Conservation (phyloP, 441 rosid genomes). For the Sinapis alba region DNA sequence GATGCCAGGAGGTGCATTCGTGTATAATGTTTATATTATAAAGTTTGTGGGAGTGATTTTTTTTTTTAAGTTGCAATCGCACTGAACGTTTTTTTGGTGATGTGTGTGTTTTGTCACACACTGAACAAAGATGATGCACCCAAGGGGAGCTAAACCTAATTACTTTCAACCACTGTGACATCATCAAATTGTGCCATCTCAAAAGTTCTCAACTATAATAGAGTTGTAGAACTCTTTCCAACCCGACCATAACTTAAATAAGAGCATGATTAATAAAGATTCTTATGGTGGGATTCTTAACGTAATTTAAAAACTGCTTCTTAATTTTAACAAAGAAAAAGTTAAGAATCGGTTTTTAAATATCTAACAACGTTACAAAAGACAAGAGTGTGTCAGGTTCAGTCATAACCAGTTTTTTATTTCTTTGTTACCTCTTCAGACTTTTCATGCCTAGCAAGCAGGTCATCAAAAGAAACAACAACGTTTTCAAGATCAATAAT, state of each 20-base stretch:
- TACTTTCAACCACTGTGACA: background rate
- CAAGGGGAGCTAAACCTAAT: background rate
- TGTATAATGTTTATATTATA: background rate
- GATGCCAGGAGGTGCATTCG: slow-evolving; percentile 6
- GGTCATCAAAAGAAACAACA: background rate
- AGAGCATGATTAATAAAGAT: too few species aligned
- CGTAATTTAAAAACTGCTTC: too few species aligned
- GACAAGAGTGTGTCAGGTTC: background rate
- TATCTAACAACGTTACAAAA: background rate
- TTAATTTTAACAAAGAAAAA: too few species aligned
- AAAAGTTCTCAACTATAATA: too few species aligned
- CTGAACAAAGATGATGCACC: background rate
- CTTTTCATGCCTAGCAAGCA: background rate
- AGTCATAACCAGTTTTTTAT: background rate
- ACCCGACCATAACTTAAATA: too few species aligned
- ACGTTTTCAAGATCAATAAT: background rate
- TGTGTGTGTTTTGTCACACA: background rate
- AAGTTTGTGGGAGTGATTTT: background rate
- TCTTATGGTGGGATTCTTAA: too few species aligned
- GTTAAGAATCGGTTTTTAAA: too few species aligned
- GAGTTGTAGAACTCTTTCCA: background rate
- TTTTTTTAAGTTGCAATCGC: background rate
- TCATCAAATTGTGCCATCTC: background rate
- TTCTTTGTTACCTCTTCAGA: background rate
- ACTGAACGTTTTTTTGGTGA: background rate